Conservation (phyloP, 306 rosid species). For the Trifolium fragiferum region DNA sequence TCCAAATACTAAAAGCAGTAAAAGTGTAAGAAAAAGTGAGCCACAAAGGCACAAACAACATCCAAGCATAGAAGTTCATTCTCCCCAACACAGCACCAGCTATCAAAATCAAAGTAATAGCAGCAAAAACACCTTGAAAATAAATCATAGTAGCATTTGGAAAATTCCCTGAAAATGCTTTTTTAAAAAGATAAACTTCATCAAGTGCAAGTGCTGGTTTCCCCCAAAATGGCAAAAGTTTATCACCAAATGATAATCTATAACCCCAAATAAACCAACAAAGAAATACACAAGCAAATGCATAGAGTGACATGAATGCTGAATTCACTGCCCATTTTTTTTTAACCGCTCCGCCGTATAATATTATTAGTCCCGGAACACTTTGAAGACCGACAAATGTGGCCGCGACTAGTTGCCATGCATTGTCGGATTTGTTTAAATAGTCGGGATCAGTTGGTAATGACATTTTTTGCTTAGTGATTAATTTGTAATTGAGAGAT, state of each 20-base stretch:
- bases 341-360: slow-evolving; percentile 62
- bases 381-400: slow-evolving; percentile 51
- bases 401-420: slow-evolving; percentile 56
- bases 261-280: slow-evolving; percentile 58
- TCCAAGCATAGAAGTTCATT: slow-evolving; percentile 63
- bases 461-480: slow-evolving; percentile 26
- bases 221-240: slow-evolving; percentile 50
- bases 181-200: slow-evolving; percentile 34
- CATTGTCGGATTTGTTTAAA: slow-evolving; percentile 56
- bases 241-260: slow-evolving; percentile 52
- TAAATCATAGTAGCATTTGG: slow-evolving; percentile 57
- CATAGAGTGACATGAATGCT: slow-evolving; percentile 59
- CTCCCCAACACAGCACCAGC: slow-evolving; percentile 60
- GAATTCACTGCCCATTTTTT: slow-evolving; percentile 67
- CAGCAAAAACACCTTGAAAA: slow-evolving; percentile 55
- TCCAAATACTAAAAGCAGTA: slow-evolving; percentile 56
- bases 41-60: slow-evolving; percentile 62
- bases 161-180: slow-evolving; percentile 37
- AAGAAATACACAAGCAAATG: slow-evolving; percentile 55
- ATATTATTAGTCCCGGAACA: slow-evolving; percentile 53
- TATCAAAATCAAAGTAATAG: slow-evolving; percentile 55
- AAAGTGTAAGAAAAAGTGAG: slow-evolving; percentile 56
- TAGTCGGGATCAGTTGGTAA: slow-evolving; percentile 38
- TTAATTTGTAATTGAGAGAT: neutral
- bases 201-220: slow-evolving; percentile 42